A percentile compares a stretch with the other conserved stretches of the same genome.
phyloP scores from a whole-genome alignment of 192 early-diverging fungal genomes.

The Dispira parvispora region DNA sequence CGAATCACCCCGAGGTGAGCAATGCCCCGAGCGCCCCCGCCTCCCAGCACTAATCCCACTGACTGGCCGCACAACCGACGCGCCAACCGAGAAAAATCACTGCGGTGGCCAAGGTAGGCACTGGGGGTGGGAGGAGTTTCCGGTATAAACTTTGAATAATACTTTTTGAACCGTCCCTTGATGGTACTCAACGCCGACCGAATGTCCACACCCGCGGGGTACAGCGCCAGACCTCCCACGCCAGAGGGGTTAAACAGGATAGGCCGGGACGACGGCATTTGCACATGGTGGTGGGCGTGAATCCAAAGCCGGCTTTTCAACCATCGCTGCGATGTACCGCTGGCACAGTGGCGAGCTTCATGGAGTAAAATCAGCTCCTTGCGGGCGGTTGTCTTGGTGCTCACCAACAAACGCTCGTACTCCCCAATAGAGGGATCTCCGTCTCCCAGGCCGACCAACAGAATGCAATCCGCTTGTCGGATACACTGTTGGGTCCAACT shows the following conservation, averaged over 20 bases:
- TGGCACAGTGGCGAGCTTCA: slow-evolving; percentile 47
- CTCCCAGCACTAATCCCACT: slow-evolving; percentile 86
- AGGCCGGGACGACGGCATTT: slow-evolving; percentile 41
- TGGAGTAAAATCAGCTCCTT: slow-evolving; percentile 94
- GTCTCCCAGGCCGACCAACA: slow-evolving; percentile 86
- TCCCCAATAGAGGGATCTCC: slow-evolving; percentile 79
- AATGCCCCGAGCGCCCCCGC: slow-evolving; percentile 93
- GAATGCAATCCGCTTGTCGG: slow-evolving; percentile 88
- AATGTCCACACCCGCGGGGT: neutral
- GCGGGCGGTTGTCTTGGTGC: slow-evolving; percentile 92
- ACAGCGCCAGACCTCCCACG: neutral
- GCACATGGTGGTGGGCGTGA: slow-evolving; percentile 93
- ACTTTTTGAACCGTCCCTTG: slow-evolving; percentile 46
- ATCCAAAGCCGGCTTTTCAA: slow-evolving; percentile 85
- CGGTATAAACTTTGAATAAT: slow-evolving; percentile 32
- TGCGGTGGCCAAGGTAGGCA: slow-evolving; percentile 26
- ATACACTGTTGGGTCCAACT: slow-evolving; percentile 94
- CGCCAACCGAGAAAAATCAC: slow-evolving; percentile 62
- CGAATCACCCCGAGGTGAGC: slow-evolving; percentile 81
- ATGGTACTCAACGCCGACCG: slow-evolving; percentile 33
- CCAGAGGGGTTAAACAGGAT: neutral
- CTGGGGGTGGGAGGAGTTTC: slow-evolving; percentile 17
- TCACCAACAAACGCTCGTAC: slow-evolving; percentile 77
- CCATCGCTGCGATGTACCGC: slow-evolving; percentile 82
- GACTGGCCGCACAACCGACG: slow-evolving; percentile 83